Evolutionary conservation across 1,284 basidiomycete species (phyloP).

Genomic region (Trichosporon sp.): DNA sequence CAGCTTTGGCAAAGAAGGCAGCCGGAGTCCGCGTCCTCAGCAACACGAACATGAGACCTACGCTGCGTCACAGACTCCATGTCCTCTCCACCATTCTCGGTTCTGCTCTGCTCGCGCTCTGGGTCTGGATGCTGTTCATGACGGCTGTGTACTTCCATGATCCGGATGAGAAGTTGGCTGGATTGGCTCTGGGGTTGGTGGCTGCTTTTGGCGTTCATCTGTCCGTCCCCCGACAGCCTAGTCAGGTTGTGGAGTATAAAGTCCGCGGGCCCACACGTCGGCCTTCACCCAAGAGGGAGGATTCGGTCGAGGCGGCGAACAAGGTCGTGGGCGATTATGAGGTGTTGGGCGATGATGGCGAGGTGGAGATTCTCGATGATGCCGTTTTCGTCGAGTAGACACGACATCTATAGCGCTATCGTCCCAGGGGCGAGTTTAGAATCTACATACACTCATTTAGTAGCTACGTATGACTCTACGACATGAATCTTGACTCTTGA

Average conservation of each 20-base stretch:
- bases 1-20: not conserved
- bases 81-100: constrained; percentile 15
- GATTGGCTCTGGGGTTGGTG: constrained; percentile 51
- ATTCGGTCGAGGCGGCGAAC: constrained; percentile 1
- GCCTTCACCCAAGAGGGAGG: constrained; percentile 5
- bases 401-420: too few relatives aligned
- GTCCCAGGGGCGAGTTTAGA: not conserved
- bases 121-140: constrained; percentile 68
- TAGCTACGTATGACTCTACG: not conserved
- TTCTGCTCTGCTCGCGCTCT: constrained; percentile 56
- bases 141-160: constrained; percentile 90
- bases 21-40: not conserved
- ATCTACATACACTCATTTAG: not conserved
- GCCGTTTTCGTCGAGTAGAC: not conserved
- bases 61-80: constrained; percentile 11
- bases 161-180: constrained; percentile 77
- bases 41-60: not conserved
- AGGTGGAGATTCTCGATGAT: not conserved
- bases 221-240: constrained; percentile 16
- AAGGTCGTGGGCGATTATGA: not conserved
- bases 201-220: constrained; percentile 22
- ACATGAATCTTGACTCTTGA: not conserved
- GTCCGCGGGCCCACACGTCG: constrained; percentile 14
- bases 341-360: not conserved
- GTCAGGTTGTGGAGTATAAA: constrained; percentile 22